Evolutionary conservation across 1,284 basidiomycete species (phyloP).

Genomic region (Papiliotrema flavescens): DNA sequence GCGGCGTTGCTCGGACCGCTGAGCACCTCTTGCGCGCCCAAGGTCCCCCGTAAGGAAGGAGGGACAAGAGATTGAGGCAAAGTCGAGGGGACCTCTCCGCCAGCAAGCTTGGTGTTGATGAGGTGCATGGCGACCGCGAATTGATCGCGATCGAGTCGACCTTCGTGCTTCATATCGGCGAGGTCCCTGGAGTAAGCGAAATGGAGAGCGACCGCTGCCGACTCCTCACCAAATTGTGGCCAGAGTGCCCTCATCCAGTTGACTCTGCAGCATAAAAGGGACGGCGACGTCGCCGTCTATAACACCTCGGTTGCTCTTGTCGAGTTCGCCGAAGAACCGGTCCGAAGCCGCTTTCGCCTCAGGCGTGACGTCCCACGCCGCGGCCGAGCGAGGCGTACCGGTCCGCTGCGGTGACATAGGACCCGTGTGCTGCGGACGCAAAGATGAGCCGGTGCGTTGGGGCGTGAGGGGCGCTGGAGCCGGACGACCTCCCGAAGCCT

Average conservation of each 20-base stretch:
- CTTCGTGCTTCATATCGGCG: slow-evolving; percentile 84
- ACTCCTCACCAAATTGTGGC: slow-evolving; percentile 81
- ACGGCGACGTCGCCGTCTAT: slow-evolving; percentile 94
- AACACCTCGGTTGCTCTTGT: slow-evolving; percentile 69
- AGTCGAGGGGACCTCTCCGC: slow-evolving; percentile 70
- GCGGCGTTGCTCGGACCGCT: slow-evolving; percentile 26
- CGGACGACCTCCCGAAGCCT: slow-evolving; percentile 59
- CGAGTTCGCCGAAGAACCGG: slow-evolving; percentile 77
- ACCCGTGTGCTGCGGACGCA: slow-evolving; percentile 61
- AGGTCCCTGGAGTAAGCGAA: slow-evolving; percentile 63
- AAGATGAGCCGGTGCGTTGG: slow-evolving; percentile 34
- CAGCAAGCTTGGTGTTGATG: slow-evolving; percentile 81
- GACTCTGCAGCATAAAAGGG: slow-evolving; percentile 92
- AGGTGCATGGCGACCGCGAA: slow-evolving; percentile 97
- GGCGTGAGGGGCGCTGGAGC: slow-evolving; percentile 30
- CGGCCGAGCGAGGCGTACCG: slow-evolving; percentile 22
- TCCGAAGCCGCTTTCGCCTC: slow-evolving; percentile 79
- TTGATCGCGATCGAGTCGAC: slow-evolving; percentile 81
- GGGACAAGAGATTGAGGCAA: slow-evolving; percentile 77
- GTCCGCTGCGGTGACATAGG: slow-evolving; percentile 52
- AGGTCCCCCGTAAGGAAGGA: slow-evolving; percentile 52
- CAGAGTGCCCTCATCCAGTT: slow-evolving; percentile 75
- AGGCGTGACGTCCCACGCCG: slow-evolving; percentile 78
- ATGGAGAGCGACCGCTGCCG: not conserved
- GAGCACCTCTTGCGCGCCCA: slow-evolving; percentile 18